Evolutionary conservation across 2,329 filamentous ascomycete species (phyloP).

Genomic region (Emergomyces orientalis): DNA sequence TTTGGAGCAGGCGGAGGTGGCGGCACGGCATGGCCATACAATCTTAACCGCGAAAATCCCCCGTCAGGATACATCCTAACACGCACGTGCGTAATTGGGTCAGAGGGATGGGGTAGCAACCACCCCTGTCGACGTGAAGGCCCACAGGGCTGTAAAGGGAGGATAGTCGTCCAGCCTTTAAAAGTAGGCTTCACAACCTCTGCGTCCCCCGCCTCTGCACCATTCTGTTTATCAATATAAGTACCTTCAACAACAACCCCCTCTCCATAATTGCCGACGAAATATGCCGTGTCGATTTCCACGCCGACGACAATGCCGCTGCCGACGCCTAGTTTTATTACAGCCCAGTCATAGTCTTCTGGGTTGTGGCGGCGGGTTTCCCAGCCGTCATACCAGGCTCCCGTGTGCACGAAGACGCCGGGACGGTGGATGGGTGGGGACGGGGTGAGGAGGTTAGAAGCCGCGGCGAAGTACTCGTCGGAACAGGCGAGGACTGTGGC

Average conservation of each 20-base stretch:
- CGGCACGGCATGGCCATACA: conserved; percentile 36
- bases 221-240: conserved; percentile 14
- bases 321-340: conserved; percentile 48
- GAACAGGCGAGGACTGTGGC: conserved; percentile 47
- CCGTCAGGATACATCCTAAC: conserved; percentile 41
- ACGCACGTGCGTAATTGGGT: conserved; percentile 35
- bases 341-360: conserved; percentile 50
- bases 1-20: conserved; percentile 17
- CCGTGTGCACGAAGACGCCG: conserved; percentile 50
- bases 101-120: conserved; percentile 25
- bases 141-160: conserved; percentile 32
- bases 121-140: conserved; percentile 36
- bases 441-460: conserved; percentile 50
- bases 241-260: conserved; percentile 33
- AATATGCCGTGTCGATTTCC: conserved; percentile 39
- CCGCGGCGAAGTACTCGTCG: conserved; percentile 54
- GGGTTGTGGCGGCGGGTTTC: conserved; percentile 54
- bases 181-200: conserved; percentile 28
- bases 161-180: conserved; percentile 31
- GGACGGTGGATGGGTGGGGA: conserved; percentile 47
- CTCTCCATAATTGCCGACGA: conserved; percentile 40
- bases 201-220: conserved; percentile 18
- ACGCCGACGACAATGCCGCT: conserved; percentile 33
- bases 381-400: conserved; percentile 58
- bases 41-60: conserved; percentile 35